Percentiles rank a stretch among this genome's conserved stretches.
These are phyloP conservation scores for Pholiota microspora DNA, from an alignment of 768 basidiomycete genomes.

Conservation along the genomic window DNA sequence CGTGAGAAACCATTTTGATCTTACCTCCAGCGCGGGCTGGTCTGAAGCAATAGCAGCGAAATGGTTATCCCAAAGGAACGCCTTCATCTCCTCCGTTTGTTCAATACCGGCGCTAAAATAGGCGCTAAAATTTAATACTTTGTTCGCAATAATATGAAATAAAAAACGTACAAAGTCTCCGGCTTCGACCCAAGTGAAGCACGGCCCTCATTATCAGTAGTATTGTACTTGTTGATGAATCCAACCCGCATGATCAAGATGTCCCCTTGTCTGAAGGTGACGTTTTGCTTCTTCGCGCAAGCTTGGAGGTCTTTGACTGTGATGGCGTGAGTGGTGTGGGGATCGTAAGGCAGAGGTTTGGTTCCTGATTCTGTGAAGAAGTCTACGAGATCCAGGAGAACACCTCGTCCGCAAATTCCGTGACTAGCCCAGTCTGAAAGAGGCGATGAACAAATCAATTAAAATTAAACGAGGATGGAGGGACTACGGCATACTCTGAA, in stretches of 20 bases:
- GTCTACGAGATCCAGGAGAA: conserved; percentile 3
- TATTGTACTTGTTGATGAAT: conserved; percentile 6
- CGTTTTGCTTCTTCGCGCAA: not conserved
- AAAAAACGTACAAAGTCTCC: conserved; percentile 1
- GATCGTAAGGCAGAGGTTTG: not conserved
- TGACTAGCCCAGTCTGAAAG: conserved; percentile 7
- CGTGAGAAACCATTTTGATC: not conserved
- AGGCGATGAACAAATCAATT: not conserved
- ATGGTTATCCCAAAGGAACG: conserved; percentile 4
- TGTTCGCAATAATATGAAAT: not conserved
- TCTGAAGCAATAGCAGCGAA: conserved; percentile 3
- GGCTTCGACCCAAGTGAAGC: conserved; percentile 1
- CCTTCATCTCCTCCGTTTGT: conserved; percentile 4
- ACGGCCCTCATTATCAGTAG: not conserved
- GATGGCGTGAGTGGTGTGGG: not conserved
- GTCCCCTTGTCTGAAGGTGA: conserved; percentile 2
- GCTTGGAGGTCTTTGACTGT: not conserved
- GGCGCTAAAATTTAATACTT: not conserved
- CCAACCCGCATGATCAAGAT: conserved; percentile 3
- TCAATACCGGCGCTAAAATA: conserved; percentile 4
- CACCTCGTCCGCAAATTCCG: conserved; percentile 4
- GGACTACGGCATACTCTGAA: conserved; percentile 1
- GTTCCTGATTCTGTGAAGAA: conserved; percentile 1
- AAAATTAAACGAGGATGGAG: not conserved
- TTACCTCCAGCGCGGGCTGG: conserved; percentile 3